These are phyloP conservation scores for Bertia moriformis DNA, from an alignment of 2,329 filamentous ascomycete species.

Conservation along the genomic window DNA sequence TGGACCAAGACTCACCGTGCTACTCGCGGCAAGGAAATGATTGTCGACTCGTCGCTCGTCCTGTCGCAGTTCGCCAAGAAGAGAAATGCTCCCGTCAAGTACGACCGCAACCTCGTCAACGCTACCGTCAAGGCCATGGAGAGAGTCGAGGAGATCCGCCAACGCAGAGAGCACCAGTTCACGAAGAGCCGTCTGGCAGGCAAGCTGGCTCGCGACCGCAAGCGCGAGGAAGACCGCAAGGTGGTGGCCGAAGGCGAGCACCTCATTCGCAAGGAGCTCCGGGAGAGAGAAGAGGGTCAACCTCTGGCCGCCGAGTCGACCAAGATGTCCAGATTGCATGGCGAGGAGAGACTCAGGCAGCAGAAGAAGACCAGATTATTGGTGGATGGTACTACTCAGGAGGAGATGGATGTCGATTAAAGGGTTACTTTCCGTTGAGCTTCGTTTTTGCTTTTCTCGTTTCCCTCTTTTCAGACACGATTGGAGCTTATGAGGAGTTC, in stretches of 20 bases:
- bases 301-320: conserved; percentile 16
- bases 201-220: conserved; percentile 1
- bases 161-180: not conserved
- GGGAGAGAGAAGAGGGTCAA: conserved; percentile 8
- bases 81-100: conserved; percentile 1
- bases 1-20: conserved; percentile 1
- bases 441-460: not conserved
- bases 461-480: not conserved
- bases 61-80: conserved; percentile 2
- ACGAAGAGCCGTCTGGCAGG: not conserved
- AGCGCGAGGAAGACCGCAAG: conserved; percentile 1
- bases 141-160: not conserved
- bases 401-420: conserved; percentile 30
- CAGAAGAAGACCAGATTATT: conserved; percentile 25
- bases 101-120: not conserved
- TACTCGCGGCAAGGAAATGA: not conserved
- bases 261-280: conserved; percentile 5
- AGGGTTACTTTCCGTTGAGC: conserved; percentile 3
- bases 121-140: conserved; percentile 1
- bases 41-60: conserved; percentile 1
- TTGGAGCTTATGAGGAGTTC: not conserved
- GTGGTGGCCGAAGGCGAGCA: conserved; percentile 1
- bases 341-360: conserved; percentile 19
- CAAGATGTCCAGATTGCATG: conserved; percentile 19
- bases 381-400: conserved; percentile 25